Evolutionary conservation across 257 asterid genomes (phyloP), one percentile per base, ranked within the genome.

Genomic region (Ligustrum vulgare): DNA sequence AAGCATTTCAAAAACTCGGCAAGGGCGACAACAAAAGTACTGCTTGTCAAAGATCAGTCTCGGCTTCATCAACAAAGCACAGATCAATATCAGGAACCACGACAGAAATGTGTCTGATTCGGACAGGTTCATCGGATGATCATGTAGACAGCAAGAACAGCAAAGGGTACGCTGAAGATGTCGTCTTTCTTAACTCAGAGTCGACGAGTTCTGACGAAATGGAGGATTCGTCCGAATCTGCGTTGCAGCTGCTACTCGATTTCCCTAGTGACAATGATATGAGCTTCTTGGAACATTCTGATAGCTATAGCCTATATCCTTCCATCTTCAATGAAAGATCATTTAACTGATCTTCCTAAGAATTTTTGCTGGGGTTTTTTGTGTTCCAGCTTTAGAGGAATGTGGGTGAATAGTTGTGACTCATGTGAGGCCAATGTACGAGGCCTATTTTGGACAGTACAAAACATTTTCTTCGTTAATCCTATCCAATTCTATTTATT

Each of bases 211-310:
- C 93, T 10, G 63, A 82, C 25, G 95, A 86, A 67, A 18, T 87
- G 67, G 97, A 94, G 74, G 97, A 90, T 72, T 89, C 96, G 0
- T 86, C 94, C 0, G 97, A 94, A 79, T 94, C 97, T 4, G 90
- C 94, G 1, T 79, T 94, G 70, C 93, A 89, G 79, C 80, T 92
- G 82, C 98, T 94, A 56, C 75, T 92, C 78, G 97, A 94, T 88
- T 89, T 79, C 76, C 96, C 96, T 0, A 41, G 80, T 60, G 72
- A 83, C 83, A 91, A 88, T 71, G 98, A 94, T 75, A 89, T 94
- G 97, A 94, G 97, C 83, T 94, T 94, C 87, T 79, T 94, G 82
- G 98, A 71, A 34, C 66, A 79, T 37, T 6, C 72, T 56, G 93
- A 83, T 78, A 69, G 49, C 75, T 81, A 80, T 70, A 33, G 72